phyloP scores from a whole-genome alignment of 2,329 filamentous ascomycete genomes.

The Penicillium sumatraense region DNA sequence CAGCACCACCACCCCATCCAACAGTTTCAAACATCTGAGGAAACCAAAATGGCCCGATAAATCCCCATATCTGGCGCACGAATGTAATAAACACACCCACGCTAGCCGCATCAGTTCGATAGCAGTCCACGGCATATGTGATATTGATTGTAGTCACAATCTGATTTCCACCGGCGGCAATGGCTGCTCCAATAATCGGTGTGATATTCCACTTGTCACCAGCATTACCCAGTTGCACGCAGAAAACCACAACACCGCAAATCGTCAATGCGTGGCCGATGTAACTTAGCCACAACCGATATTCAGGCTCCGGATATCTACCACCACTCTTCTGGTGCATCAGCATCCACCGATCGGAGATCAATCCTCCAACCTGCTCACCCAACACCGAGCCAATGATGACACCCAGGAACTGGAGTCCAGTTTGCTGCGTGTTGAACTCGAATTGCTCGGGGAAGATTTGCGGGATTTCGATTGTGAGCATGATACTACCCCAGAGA shows the following conservation, averaged over 20 bases:
- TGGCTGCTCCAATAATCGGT: constrained; percentile 60
- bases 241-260: constrained; percentile 61
- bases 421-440: constrained; percentile 63
- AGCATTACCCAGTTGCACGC: constrained; percentile 55
- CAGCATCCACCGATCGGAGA: constrained; percentile 64
- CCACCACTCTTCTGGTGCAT: constrained; percentile 34
- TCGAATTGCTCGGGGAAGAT: constrained; percentile 60
- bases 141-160: constrained; percentile 66
- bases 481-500: constrained; percentile 57
- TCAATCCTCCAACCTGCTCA: constrained; percentile 61
- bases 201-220: constrained; percentile 59
- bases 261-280: constrained; percentile 57
- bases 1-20: constrained; percentile 35
- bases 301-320: constrained; percentile 54
- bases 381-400: constrained; percentile 64
- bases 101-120: constrained; percentile 58
- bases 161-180: constrained; percentile 62
- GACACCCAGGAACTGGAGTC: constrained; percentile 62
- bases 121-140: constrained; percentile 65
- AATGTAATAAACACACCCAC: constrained; percentile 66
- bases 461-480: constrained; percentile 64
- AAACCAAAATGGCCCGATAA: constrained; percentile 46
- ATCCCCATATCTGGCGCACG: constrained; percentile 51
- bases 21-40: constrained; percentile 39
- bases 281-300: constrained; percentile 64